Evolutionary conservation across 306 rosid genomes (phyloP).

Genomic region (Acmispon strigosus): DNA sequence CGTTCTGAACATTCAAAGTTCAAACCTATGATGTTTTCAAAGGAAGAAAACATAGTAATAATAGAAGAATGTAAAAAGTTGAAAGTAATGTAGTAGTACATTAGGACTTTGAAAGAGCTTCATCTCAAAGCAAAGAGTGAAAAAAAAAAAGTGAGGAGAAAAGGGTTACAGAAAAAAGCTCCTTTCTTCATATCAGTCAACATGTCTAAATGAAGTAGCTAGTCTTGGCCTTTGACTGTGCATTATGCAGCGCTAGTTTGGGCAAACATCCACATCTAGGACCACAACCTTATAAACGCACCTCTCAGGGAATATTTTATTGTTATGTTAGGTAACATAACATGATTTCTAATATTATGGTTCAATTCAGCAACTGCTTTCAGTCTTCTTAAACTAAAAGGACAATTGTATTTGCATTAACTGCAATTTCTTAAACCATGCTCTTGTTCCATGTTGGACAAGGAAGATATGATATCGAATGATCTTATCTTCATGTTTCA

Average conservation of each 20-base stretch:
- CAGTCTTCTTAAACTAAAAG: conserved; percentile 11
- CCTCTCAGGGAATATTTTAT: conserved; percentile 22
- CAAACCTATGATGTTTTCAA: not conserved
- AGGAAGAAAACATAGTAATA: not conserved
- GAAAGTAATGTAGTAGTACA: not conserved
- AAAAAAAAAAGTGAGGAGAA: not conserved
- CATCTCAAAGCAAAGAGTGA: conserved; percentile 14
- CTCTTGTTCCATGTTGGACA: not conserved
- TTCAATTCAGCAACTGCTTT: not conserved
- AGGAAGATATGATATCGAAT: conserved; percentile 1
- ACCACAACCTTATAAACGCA: conserved; percentile 26
- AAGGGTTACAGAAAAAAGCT: conserved; percentile 5
- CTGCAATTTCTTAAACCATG: not conserved
- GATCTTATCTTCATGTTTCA: not conserved
- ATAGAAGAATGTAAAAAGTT: not conserved
- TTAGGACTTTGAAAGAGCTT: not conserved
- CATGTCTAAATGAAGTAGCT: conserved; percentile 3
- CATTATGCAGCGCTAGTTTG: conserved; percentile 25
- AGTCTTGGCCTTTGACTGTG: conserved; percentile 24
- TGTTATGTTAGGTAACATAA: conserved; percentile 15
- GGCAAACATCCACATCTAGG: conserved; percentile 28
- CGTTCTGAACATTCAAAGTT: not conserved
- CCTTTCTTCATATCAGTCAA: conserved; percentile 19
- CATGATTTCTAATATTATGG: not conserved
- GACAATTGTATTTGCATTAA: not conserved